Evolutionary conservation across 2,329 filamentous ascomycete genomes (phyloP).

Genomic region (Monosporascus sp.): DNA sequence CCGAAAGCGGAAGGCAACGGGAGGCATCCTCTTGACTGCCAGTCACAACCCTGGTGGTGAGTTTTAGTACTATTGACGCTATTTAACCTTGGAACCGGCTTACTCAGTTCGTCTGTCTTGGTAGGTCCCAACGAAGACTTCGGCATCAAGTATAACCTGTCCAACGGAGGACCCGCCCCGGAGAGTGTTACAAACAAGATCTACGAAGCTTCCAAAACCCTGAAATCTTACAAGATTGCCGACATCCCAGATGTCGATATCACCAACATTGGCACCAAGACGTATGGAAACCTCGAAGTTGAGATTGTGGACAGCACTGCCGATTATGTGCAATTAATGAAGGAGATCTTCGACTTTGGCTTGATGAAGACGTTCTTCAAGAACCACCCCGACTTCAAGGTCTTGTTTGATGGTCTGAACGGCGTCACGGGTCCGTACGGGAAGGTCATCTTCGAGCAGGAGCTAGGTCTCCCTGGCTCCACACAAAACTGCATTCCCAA

Average conservation of each 20-base stretch:
- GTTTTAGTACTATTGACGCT: slow-evolving; percentile 19
- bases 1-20: slow-evolving; percentile 88
- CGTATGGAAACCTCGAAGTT: slow-evolving; percentile 81
- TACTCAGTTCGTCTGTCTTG: slow-evolving; percentile 3
- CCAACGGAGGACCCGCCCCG: slow-evolving; percentile 92
- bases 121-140: slow-evolving; percentile 89
- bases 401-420: slow-evolving; percentile 90
- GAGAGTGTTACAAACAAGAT: slow-evolving; percentile 98
- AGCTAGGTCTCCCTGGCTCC: slow-evolving; percentile 72
- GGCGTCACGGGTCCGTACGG: slow-evolving; percentile 96
- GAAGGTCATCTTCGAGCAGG: slow-evolving; percentile 88
- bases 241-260: slow-evolving; percentile 85
- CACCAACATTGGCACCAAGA: slow-evolving; percentile 72
- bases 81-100: not conserved
- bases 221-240: slow-evolving; percentile 88
- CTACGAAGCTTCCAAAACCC: slow-evolving; percentile 81
- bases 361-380: slow-evolving; percentile 92
- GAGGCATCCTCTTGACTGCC: slow-evolving; percentile 92
- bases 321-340: slow-evolving; percentile 92
- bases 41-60: slow-evolving; percentile 97
- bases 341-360: slow-evolving; percentile 97
- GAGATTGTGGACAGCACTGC: slow-evolving; percentile 90
- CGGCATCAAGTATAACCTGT: slow-evolving; percentile 98
- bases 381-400: slow-evolving; percentile 85
- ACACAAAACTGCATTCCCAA: slow-evolving; percentile 90